phyloP scores from a whole-genome alignment of 2,329 filamentous ascomycete species.

The Helotiales sp. region DNA sequence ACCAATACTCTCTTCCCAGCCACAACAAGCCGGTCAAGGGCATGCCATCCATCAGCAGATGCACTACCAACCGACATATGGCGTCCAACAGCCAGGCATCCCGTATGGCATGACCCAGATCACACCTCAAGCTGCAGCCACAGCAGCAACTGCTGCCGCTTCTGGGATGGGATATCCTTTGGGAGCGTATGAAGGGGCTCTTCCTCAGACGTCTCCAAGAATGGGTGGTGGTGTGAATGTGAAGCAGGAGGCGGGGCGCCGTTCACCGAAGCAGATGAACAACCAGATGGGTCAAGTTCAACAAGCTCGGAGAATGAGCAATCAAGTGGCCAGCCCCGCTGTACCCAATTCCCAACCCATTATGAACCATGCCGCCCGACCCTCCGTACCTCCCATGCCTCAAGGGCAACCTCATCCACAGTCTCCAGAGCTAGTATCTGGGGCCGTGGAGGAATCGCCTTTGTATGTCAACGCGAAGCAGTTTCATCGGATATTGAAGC shows the following conservation, averaged over 20 bases:
- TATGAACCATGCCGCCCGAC: conserved; percentile 65
- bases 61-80: conserved; percentile 79
- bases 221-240: conserved; percentile 62
- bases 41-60: conserved; percentile 65
- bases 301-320: conserved; percentile 71
- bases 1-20: conserved; percentile 77
- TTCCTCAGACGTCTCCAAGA: conserved; percentile 72
- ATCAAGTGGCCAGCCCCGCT: conserved; percentile 67
- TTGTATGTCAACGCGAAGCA: conserved; percentile 99
- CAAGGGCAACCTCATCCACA: conserved; percentile 65
- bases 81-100: conserved; percentile 72
- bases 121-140: conserved; percentile 74
- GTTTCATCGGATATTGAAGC: conserved; percentile 95
- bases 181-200: conserved; percentile 68
- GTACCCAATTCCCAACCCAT: conserved; percentile 73
- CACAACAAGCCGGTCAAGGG: conserved; percentile 66
- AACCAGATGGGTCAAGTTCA: conserved; percentile 53
- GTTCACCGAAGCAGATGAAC: conserved; percentile 66
- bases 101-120: conserved; percentile 81
- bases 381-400: conserved; percentile 59
- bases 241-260: conserved; percentile 73
- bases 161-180: conserved; percentile 73
- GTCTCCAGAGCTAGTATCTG: conserved; percentile 76
- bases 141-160: conserved; percentile 88
- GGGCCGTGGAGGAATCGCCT: conserved; percentile 81